phyloP scores from a whole-genome alignment of 768 basidiomycete genomes.

The Boletus sensibilis region DNA sequence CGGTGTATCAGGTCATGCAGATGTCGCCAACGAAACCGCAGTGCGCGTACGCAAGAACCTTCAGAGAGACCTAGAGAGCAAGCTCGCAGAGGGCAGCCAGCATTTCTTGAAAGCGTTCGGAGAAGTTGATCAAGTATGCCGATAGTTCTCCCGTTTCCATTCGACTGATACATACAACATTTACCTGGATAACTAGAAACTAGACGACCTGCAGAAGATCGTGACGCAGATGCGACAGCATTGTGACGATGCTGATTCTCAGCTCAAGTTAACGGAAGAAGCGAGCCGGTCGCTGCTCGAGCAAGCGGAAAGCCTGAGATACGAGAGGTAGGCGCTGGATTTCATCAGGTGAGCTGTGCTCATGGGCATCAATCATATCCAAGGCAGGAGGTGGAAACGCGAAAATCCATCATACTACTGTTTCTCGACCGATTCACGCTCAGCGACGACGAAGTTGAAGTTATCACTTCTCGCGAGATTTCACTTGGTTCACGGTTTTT shows the following conservation, averaged over 20 bases:
- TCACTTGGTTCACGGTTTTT: constrained; percentile 76
- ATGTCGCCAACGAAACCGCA: constrained; percentile 60
- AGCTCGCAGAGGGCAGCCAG: constrained; percentile 76
- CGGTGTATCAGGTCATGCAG: constrained; percentile 18
- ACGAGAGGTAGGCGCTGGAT: constrained; percentile 56
- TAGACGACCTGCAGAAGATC: constrained; percentile 75
- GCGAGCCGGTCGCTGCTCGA: constrained; percentile 80
- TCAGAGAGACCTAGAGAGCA: constrained; percentile 80
- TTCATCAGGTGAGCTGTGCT: not conserved
- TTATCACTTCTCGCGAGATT: constrained; percentile 76
- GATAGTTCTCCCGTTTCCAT: not conserved
- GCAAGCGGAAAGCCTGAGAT: constrained; percentile 71
- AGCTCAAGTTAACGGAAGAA: constrained; percentile 70
- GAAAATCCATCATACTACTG: constrained; percentile 67
- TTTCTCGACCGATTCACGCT: constrained; percentile 90
- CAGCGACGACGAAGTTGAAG: constrained; percentile 64
- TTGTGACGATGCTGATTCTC: constrained; percentile 81
- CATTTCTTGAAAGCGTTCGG: constrained; percentile 83
- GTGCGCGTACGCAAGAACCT: constrained; percentile 75
- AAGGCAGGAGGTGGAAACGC: constrained; percentile 70
- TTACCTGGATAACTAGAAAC: constrained; percentile 53
- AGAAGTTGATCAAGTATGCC: constrained; percentile 83
- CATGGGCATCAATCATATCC: not conserved
- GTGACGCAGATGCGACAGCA: constrained; percentile 75
- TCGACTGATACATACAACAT: not conserved